Evolutionary conservation across 306 rosid species (phyloP).

Genomic region (Mucuna pruriens): DNA sequence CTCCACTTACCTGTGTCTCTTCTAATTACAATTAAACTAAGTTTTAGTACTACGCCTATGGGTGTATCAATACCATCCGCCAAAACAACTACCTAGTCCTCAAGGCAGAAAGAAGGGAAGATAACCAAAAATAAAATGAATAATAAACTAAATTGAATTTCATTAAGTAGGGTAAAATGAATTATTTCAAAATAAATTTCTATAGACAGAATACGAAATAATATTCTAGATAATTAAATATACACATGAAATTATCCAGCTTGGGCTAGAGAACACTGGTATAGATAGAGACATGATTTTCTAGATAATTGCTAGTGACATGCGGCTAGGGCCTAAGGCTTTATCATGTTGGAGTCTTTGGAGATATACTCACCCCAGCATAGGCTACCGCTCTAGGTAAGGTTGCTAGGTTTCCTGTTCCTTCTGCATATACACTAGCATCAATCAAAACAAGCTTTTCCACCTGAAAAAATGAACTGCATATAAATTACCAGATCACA

Average conservation of each 20-base stretch:
- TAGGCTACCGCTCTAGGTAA: constrained; percentile 63
- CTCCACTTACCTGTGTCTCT: no score
- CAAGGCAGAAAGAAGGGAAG: no score
- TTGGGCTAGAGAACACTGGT: neutral
- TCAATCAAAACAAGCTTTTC: constrained; percentile 81
- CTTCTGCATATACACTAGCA: constrained; percentile 85
- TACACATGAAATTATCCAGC: neutral
- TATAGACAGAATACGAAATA: neutral
- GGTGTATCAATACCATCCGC: no score
- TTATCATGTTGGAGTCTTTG: neutral
- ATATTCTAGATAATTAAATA: neutral
- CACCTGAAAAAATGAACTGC: constrained; percentile 57
- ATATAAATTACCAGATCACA: constrained; percentile 17
- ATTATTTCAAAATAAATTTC: neutral
- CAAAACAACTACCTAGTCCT: no score
- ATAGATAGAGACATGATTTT: neutral
- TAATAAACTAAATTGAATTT: neutral
- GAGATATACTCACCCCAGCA: constrained; percentile 65
- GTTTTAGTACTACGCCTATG: no score
- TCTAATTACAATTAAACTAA: no score
- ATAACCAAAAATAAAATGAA: neutral
- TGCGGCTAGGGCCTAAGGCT: neutral
- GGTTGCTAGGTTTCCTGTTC: constrained; percentile 63
- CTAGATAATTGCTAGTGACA: neutral
- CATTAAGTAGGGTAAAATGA: neutral